Conservation (phyloP, 345 rosid genomes). For the Syzygium aqueum region DNA sequence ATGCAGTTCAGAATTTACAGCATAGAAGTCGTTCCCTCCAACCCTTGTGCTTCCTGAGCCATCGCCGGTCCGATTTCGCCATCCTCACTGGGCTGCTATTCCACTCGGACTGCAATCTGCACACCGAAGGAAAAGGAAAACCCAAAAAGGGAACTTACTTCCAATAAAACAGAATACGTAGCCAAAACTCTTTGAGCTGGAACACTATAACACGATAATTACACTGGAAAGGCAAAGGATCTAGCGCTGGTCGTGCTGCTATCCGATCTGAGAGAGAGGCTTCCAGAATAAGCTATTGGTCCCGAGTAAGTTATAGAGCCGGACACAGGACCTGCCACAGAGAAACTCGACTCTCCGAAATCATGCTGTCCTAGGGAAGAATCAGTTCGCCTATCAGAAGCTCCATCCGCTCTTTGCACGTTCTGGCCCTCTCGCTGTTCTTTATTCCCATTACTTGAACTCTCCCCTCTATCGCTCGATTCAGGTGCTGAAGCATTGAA, state of each 20-base stretch:
- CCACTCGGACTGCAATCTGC: slow-evolving; percentile 33
- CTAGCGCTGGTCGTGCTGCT: slow-evolving; percentile 92
- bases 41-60: slow-evolving; percentile 5
- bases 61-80: slow-evolving; percentile 15
- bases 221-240: slow-evolving; percentile 94
- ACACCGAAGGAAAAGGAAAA: not conserved
- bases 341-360: slow-evolving; percentile 77
- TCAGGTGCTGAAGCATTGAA: slow-evolving; percentile 12
- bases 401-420: slow-evolving; percentile 8
- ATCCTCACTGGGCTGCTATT: slow-evolving; percentile 35
- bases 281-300: slow-evolving; percentile 62
- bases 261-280: slow-evolving; percentile 76
- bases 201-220: not conserved
- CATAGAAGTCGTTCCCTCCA: slow-evolving; percentile 26
- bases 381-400: slow-evolving; percentile 5
- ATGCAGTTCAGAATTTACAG: slow-evolving; percentile 18
- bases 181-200: not conserved
- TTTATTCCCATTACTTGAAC: slow-evolving; percentile 5
- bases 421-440: slow-evolving; percentile 5
- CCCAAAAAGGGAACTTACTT: not conserved
- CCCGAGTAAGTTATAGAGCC: slow-evolving; percentile 66
- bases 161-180: not conserved
- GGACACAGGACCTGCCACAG: slow-evolving; percentile 38
- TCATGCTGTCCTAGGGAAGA: slow-evolving; percentile 16
- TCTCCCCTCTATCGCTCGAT: not conserved